Percentiles rank a stretch among this genome's conserved stretches.
These are phyloP conservation scores for Epichloe scottii DNA, from an alignment of 2,329 filamentous ascomycete species.

Conservation along the genomic window DNA sequence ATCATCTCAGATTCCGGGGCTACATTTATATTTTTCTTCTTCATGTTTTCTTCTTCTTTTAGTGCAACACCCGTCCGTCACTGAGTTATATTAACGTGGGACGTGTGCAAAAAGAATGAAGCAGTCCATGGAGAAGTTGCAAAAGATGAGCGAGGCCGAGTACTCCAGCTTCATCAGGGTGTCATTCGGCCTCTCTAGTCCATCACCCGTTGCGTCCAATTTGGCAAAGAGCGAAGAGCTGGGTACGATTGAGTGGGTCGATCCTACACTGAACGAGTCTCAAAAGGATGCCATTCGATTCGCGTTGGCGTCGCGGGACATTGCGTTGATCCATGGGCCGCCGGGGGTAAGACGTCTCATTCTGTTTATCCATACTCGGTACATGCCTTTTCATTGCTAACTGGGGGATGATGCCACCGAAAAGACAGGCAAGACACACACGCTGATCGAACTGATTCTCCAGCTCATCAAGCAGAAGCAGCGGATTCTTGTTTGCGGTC, in stretches of 20 bases:
- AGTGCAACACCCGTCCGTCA: no score
- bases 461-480: slow-evolving; percentile 65
- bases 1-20: no score
- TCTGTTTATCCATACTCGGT: background rate
- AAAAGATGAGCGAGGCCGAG: slow-evolving; percentile 43
- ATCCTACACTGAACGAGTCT: slow-evolving; percentile 49
- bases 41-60: background rate
- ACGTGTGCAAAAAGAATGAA: slow-evolving; percentile 39
- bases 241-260: slow-evolving; percentile 44
- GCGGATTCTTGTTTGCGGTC: slow-evolving; percentile 83
- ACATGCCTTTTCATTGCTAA: background rate
- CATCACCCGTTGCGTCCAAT: slow-evolving; percentile 33
- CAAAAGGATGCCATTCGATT: slow-evolving; percentile 66
- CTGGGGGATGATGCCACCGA: background rate
- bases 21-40: background rate
- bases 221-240: slow-evolving; percentile 29
- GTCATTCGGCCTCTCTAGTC: slow-evolving; percentile 46
- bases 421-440: slow-evolving; percentile 87
- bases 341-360: slow-evolving; percentile 47
- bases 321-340: slow-evolving; percentile 87
- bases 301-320: slow-evolving; percentile 66
- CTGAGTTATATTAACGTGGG: background rate
- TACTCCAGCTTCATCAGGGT: slow-evolving; percentile 50
- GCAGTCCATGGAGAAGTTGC: slow-evolving; percentile 45
- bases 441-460: slow-evolving; percentile 87